These are phyloP conservation scores for Straminergon stramineum DNA, from an alignment of 225 moss, liverwort and hornwort species.

Conservation along the genomic window DNA sequence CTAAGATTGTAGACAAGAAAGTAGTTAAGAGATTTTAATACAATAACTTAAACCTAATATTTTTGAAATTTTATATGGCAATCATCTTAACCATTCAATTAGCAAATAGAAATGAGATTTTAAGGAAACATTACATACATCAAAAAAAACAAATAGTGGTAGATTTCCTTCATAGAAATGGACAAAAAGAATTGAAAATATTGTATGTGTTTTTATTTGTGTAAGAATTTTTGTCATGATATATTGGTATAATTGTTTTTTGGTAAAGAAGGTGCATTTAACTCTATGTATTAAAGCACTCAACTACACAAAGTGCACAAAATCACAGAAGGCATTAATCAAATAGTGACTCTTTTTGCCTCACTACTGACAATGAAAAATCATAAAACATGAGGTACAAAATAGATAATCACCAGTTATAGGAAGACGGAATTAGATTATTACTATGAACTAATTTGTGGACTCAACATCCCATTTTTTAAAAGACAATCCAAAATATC, in stretches of 20 bases:
- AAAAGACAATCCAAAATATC: neutral
- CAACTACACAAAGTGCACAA: rapidly evolving
- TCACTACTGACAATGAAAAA: neutral
- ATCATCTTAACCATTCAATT: neutral
- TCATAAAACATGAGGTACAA: neutral
- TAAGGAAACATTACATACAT: neutral
- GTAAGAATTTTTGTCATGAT: neutral
- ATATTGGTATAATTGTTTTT: neutral
- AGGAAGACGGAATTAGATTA: rapidly evolving
- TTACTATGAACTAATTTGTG: neutral
- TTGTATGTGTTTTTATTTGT: rapidly evolving
- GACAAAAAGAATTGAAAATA: neutral
- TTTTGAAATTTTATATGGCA: rapidly evolving
- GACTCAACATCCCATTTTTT: rapidly evolving
- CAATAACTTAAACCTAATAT: neutral
- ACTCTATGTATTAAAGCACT: too few relatives aligned
- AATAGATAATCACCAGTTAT: neutral
- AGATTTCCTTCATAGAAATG: neutral
- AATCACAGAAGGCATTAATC: neutral
- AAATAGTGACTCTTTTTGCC: neutral
- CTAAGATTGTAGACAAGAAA: rapidly evolving
- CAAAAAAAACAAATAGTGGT: rapidly evolving
- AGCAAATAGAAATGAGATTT: too few relatives aligned
- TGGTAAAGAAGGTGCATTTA: rapidly evolving
- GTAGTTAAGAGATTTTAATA: too few relatives aligned